Conservation (phyloP, 2,329 filamentous ascomycete species). For the Lasiodiplodia sp. region DNA sequence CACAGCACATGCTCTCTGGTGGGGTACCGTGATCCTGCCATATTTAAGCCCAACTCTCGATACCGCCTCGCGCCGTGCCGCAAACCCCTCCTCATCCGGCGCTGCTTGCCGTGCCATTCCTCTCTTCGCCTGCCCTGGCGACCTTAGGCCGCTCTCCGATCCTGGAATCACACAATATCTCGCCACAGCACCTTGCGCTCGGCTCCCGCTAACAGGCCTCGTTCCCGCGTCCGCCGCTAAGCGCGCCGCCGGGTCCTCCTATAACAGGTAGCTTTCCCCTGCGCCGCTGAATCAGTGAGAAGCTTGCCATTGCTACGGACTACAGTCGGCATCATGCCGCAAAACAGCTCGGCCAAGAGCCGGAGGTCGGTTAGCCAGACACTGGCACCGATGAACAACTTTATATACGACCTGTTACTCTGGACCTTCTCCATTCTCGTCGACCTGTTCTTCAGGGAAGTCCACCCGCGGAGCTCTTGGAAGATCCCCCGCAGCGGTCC, state of each 20-base stretch:
- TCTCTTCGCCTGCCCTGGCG: conserved; percentile 4
- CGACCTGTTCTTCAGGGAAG: conserved; percentile 97
- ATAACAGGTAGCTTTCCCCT: conserved; percentile 12
- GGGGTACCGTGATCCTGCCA: conserved; percentile 14
- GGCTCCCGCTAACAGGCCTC: conserved; percentile 8
- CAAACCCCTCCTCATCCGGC: conserved; percentile 1
- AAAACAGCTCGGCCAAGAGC: conserved; percentile 13
- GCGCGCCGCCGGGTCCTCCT: conserved; percentile 3
- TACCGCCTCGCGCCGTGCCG: conserved; percentile 16
- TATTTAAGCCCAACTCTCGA: conserved; percentile 20
- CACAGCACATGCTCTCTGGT: conserved; percentile 23
- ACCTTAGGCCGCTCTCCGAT: conserved; percentile 8
- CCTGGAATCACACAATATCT: conserved; percentile 28
- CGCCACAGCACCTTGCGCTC: conserved; percentile 17
- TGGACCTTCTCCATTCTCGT: conserved; percentile 82
- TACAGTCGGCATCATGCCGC: conserved; percentile 22
- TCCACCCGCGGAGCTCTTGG: conserved; percentile 94
- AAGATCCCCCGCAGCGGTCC: conserved; percentile 88
- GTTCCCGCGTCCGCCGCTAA: conserved; percentile 5
- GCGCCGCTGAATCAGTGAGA: background rate
- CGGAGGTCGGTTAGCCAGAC: conserved; percentile 7
- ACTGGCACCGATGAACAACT: conserved; percentile 31
- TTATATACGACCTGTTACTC: conserved; percentile 48
- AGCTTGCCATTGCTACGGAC: background rate
- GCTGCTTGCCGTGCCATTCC: conserved; percentile 2